phyloP scores from a whole-genome alignment of 257 asterid genomes.

The Salvia hispanica region DNA sequence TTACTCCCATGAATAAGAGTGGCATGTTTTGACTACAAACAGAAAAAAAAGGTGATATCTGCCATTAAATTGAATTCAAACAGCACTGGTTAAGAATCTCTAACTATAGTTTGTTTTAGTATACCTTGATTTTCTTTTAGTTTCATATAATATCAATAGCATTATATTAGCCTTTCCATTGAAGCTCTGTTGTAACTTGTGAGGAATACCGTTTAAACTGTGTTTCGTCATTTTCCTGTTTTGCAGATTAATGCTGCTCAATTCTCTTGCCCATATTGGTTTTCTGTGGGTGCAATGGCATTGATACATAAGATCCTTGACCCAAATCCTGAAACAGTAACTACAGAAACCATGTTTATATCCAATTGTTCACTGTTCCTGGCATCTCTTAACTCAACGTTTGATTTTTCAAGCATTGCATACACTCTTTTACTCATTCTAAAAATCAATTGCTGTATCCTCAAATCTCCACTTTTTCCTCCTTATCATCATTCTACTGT shows the following conservation, averaged over 20 bases:
- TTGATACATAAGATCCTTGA: slow-evolving; percentile 77
- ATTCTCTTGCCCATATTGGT: slow-evolving; percentile 87
- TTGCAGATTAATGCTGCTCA: slow-evolving; percentile 81
- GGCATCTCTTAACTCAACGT: slow-evolving; percentile 21
- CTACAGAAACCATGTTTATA: slow-evolving; percentile 31
- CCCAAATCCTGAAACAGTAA: slow-evolving; percentile 81
- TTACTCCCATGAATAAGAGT: slow-evolving; percentile 1
- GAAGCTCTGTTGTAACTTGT: slow-evolving; percentile 21
- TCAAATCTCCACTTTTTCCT: neutral
- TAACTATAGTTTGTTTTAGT: slow-evolving; percentile 4
- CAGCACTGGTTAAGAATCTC: slow-evolving; percentile 9
- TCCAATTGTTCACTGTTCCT: slow-evolving; percentile 12
- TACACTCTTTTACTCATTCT: slow-evolving; percentile 5
- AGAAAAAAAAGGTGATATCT: slow-evolving; percentile 6
- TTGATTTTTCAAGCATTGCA: slow-evolving; percentile 1
- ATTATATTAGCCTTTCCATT: slow-evolving; percentile 16
- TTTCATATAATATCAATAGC: slow-evolving; percentile 1
- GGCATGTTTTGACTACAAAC: slow-evolving; percentile 21
- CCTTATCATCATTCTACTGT: slow-evolving; percentile 7
- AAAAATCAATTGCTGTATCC: neutral
- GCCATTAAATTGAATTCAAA: slow-evolving; percentile 3
- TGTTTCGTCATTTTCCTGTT: slow-evolving; percentile 29
- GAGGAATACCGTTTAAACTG: slow-evolving; percentile 5
- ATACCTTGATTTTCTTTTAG: slow-evolving; percentile 10
- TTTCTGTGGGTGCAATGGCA: slow-evolving; percentile 70